Evolutionary conservation across 768 basidiomycete genomes (phyloP), one percentile per base, ranked within the genome.

Genomic region (Panellus pusillus): DNA sequence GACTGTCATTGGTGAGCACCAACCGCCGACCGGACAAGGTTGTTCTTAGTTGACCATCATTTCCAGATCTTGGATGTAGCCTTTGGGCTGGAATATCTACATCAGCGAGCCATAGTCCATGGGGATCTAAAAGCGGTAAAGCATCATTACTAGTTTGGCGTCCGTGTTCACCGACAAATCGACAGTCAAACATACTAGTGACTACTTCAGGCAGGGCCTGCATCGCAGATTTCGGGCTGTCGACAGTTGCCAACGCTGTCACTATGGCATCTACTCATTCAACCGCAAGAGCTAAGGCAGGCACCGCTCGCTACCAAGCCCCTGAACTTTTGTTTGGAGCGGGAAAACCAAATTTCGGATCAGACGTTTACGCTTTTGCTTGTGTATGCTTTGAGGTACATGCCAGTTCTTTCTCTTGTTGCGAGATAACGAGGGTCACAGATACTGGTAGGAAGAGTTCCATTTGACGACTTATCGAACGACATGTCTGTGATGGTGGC

Each of bases 171-270:
- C 17, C 40, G 28, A 17, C 44, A 39, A 32, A 29, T 31, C 13
- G 35, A 0, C 51, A 80, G 78, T 66, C 66, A 13, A 81, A 81
- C 51, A 75, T 82, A 42, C 70, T 81, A 18, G 69, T 81, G 15
- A 74, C 74, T 6, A 65, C 60, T 5, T 56, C 66, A 12, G 70
- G 70, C 13, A 65, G 67, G 20, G 80, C 79, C 11, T 79, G 77
- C 49, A 66, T 81, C 4, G 74, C 79, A 24, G 79, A 81, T 60
- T 81, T 81, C 47, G 80, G 80, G 14, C 65, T 81, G 7, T 68
- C 72, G 1, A 67, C 63, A 2, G 58, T 70, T 11, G 59, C 50
- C 7, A 63, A 68, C 12, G 45, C 59, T 1, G 50, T 57, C 32
- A 58, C 63, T 3, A 43, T 65, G 15, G 60, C 50, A 46, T 60